A percentile compares a stretch with the other conserved stretches of the same genome.
phyloP scores from a whole-genome alignment of 352 stramenopile species.

The Globisporangium okanoganense region DNA sequence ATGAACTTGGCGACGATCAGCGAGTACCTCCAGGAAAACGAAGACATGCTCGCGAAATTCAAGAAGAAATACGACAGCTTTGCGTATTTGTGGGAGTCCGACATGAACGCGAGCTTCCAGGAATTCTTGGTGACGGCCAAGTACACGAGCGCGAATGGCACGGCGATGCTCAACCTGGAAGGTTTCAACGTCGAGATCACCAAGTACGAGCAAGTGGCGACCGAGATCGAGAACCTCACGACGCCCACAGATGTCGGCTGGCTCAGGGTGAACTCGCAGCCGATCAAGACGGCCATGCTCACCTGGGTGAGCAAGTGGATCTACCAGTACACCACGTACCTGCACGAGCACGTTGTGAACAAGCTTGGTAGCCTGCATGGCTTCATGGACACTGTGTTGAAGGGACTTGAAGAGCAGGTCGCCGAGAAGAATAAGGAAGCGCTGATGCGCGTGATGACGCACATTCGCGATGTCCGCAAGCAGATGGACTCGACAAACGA shows the following conservation, averaged over 20 bases:
- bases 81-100: constrained; percentile 95
- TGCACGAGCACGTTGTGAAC: constrained; percentile 90
- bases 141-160: constrained; percentile 64
- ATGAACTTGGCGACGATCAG: constrained; percentile 93
- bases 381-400: constrained; percentile 93
- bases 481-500: constrained; percentile 91
- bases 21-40: constrained; percentile 91
- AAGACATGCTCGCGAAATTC: constrained; percentile 90
- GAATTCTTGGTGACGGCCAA: constrained; percentile 86
- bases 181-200: constrained; percentile 96
- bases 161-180: constrained; percentile 90
- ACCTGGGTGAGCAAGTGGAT: constrained; percentile 96
- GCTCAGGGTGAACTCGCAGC: constrained; percentile 96
- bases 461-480: constrained; percentile 94
- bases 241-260: constrained; percentile 94
- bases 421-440: constrained; percentile 91
- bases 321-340: constrained; percentile 93
- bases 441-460: constrained; percentile 96
- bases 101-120: constrained; percentile 91
- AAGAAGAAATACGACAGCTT: constrained; percentile 95
- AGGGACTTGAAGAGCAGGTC: constrained; percentile 90
- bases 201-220: constrained; percentile 93
- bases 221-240: constrained; percentile 86
- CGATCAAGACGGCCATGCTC: constrained; percentile 96
- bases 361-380: constrained; percentile 85